Evolutionary conservation across 2,329 filamentous ascomycete species (phyloP).

Genomic region (Aureobasidium zeae): DNA sequence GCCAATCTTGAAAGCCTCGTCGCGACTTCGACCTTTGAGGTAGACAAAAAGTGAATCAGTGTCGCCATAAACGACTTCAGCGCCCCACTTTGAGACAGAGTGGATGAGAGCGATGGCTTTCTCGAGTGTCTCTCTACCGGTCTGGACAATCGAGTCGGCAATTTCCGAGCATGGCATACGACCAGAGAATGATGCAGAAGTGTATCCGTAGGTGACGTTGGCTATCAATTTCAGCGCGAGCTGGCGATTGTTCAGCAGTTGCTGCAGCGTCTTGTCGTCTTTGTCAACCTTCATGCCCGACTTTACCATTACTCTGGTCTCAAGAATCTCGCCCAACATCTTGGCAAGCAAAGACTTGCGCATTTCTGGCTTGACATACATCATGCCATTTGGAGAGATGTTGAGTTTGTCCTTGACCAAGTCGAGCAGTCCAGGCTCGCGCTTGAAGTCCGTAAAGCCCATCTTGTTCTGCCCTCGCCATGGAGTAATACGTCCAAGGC

Average conservation of each 20-base stretch:
- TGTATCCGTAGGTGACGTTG: slow-evolving; percentile 98
- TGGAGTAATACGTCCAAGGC: slow-evolving; percentile 70
- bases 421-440: slow-evolving; percentile 64
- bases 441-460: slow-evolving; percentile 81
- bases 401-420: slow-evolving; percentile 80
- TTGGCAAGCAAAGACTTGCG: slow-evolving; percentile 87
- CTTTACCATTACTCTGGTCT: slow-evolving; percentile 97
- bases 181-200: slow-evolving; percentile 91
- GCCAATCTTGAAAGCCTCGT: slow-evolving; percentile 85
- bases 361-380: slow-evolving; percentile 79
- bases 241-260: slow-evolving; percentile 85
- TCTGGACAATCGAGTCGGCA: slow-evolving; percentile 95
- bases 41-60: slow-evolving; percentile 92
- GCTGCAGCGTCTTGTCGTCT: slow-evolving; percentile 75
- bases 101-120: slow-evolving; percentile 90
- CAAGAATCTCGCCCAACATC: slow-evolving; percentile 92
- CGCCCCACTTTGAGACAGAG: slow-evolving; percentile 75
- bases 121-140: slow-evolving; percentile 86
- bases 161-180: slow-evolving; percentile 98
- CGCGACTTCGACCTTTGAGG: slow-evolving; percentile 74
- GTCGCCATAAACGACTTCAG: slow-evolving; percentile 96
- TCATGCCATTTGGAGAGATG: slow-evolving; percentile 90
- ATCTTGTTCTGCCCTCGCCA: slow-evolving; percentile 94
- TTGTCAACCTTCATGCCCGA: slow-evolving; percentile 91
- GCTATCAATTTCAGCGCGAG: slow-evolving; percentile 90